Evolutionary conservation across 2,329 filamentous ascomycete genomes (phyloP), one percentile per base, ranked within the genome.

Genomic region (Corinectria fuckeliana): DNA sequence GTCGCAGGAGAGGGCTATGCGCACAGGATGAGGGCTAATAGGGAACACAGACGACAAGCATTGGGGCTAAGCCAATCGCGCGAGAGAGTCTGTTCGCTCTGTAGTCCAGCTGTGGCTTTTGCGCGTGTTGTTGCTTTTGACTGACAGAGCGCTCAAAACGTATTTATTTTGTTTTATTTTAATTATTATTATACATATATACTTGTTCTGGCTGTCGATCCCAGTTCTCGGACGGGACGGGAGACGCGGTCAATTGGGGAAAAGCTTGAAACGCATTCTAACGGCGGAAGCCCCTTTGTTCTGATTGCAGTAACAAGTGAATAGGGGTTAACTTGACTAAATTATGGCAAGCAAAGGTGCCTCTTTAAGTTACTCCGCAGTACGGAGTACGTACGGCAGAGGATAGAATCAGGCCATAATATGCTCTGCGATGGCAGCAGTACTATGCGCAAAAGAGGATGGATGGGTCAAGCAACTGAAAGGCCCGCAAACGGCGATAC

Each of bases 401-500:
- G n/a, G n/a, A n/a, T n/a, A 32, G 13, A 32, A 14, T 36, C 42
- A 45, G 42, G 25, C 42, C 25, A 45, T 10, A 28, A 4, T 14
- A 16, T 36, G 32, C 32, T 16, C 8, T 16, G 4, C 32, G 25
- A 30, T 10, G 9, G 25, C n/a, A 28, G 23, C 9, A n/a, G n/a
- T 16, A 10, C 21, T n/a, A n/a, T n/a, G n/a, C n/a, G n/a, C n/a
- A n/a, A 26, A 14, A 25, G 41, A 26, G 6, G 38, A 23, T 16
- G 36, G 7, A 20, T 21, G 11, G 21, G n/a, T n/a, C 41, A 47
- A 30, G 41, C 36, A 44, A 21, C 16, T 18, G 50, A 53, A 13
- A 48, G 13, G 42, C 16, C 51, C 51, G 42, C 51, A 56, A 30
- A 32, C 52, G 52, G 52, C 44, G 52, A 41, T 56, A 56, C 52